Evolutionary conservation across 352 stramenopile species (phyloP).

Genomic region (Pythium phragmitis): DNA sequence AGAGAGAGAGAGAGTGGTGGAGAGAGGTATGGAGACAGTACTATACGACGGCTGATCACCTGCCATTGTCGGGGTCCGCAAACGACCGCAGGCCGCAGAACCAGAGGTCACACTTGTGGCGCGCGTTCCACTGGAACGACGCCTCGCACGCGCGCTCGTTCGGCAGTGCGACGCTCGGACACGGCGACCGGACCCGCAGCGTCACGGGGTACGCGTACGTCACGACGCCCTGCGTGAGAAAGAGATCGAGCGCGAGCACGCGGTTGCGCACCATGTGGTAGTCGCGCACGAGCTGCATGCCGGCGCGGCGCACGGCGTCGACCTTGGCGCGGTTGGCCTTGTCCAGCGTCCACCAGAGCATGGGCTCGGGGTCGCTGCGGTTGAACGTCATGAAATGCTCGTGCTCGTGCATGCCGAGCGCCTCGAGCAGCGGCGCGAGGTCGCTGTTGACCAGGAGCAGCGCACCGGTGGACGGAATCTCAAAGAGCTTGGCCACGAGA

Average conservation of each 20-base stretch:
- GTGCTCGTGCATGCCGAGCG: conserved; percentile 50
- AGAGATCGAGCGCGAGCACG: conserved; percentile 53
- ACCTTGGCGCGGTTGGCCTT: conserved; percentile 48
- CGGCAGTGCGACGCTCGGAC: conserved; percentile 54
- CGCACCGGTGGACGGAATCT: conserved; percentile 72
- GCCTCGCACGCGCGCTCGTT: conserved; percentile 43
- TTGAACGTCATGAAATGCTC: conserved; percentile 71
- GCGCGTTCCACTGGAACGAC: conserved; percentile 48
- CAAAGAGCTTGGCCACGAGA: conserved; percentile 76
- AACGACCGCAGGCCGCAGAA: conserved; percentile 65
- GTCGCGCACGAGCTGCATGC: conserved; percentile 57
- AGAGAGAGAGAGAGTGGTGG: background rate
- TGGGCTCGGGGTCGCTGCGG: conserved; percentile 42
- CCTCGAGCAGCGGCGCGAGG: conserved; percentile 46
- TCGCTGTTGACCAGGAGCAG: conserved; percentile 71
- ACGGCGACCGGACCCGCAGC: conserved; percentile 42
- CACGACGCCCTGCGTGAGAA: conserved; percentile 48
- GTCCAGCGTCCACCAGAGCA: conserved; percentile 53
- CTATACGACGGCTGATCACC: background rate
- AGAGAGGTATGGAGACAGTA: background rate
- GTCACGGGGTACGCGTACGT: conserved; percentile 46
- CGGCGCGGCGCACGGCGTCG: conserved; percentile 53
- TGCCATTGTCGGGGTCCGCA: background rate
- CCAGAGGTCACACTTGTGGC: conserved; percentile 76
- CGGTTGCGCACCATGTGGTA: conserved; percentile 62